These are phyloP conservation scores for Carex pumila DNA, from an alignment of 176 grass and related monocot species.

Conservation along the genomic window DNA sequence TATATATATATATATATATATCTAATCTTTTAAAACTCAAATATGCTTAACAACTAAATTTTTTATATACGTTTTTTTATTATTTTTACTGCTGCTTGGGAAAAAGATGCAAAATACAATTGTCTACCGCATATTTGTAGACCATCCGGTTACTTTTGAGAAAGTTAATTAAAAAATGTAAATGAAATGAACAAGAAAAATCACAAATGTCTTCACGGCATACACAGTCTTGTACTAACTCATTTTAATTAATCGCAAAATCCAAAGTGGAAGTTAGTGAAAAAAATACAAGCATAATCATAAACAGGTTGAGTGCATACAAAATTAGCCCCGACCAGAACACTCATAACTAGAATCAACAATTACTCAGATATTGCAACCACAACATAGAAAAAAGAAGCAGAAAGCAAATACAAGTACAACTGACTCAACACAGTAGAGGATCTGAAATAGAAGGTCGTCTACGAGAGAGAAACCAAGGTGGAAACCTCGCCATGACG, in stretches of 20 bases:
- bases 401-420: slow-evolving; percentile 48
- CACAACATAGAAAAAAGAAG: slow-evolving; percentile 49
- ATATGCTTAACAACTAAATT: no score
- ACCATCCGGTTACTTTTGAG: no score
- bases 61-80: no score
- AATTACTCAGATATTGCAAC: slow-evolving; percentile 26
- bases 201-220: background rate
- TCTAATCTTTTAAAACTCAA: no score
- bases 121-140: no score
- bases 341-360: background rate
- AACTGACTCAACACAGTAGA: slow-evolving; percentile 55
- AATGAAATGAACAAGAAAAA: background rate
- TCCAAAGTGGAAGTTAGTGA: background rate
- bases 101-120: no score
- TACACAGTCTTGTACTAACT: background rate
- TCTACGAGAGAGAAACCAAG: slow-evolving; percentile 49
- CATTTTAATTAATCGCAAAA: background rate
- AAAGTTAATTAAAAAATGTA: no score
- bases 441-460: slow-evolving; percentile 54
- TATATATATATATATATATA: no score
- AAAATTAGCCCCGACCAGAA: background rate
- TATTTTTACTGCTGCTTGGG: no score
- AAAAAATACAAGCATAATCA: background rate
- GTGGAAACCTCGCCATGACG: slow-evolving; percentile 22
- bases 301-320: background rate